Base-by-base conservation (phyloP, 805 yeast species). In the Pichia occidentalis region DNA sequence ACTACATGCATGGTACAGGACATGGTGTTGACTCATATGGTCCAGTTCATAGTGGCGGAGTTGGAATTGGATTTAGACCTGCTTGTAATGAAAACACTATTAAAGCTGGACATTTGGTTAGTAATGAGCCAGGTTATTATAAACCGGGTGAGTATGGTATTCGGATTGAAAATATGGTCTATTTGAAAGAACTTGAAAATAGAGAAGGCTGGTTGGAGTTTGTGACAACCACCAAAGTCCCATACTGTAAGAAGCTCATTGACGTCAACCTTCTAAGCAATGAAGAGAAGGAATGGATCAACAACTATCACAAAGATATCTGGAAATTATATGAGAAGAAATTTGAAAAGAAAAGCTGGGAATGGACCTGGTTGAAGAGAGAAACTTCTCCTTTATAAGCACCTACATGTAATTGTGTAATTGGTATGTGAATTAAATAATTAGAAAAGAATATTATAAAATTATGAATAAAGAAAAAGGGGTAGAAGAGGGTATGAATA, bases 111-210 rank as follows among this genome's bases (percentile, higher is more conserved):
- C 72, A 75, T 47, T 55, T 76, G 40, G 54, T 75, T 12, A 70
- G 78, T 16, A 73, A 75, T 52, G 83, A 76, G 50, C 83, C 83
- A 7, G 83, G 83, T 1, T 75, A 63, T 53, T 76, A 76, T 51
- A 70, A 74, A 49, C 75, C 71, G 27, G 78, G 73, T 8, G 71
- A 70, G 36, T 76, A 72, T 47, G 83, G 83, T 29, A 71, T 76
- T 32, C 62, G 83, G 50, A 68, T 76, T 42, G 70, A 65, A 36
- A 63, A 69, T 49, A 72, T 73, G 52, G 64, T 75, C 65, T 65
- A 52, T 40, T 68, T 70, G 28, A 66, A 65, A 44, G 66, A 64
- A 33, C 50, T 63, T 32, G 70, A 65, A 8, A 56, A 51, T 37
- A 21, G 21, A 6, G 42, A 50, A n/a, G 65, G 60, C 42, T 75